A percentile compares a stretch with the other conserved stretches of the same genome.
These are phyloP conservation scores for Ormosia semicastrata DNA, from an alignment of 306 rosid species.

Conservation along the genomic window DNA sequence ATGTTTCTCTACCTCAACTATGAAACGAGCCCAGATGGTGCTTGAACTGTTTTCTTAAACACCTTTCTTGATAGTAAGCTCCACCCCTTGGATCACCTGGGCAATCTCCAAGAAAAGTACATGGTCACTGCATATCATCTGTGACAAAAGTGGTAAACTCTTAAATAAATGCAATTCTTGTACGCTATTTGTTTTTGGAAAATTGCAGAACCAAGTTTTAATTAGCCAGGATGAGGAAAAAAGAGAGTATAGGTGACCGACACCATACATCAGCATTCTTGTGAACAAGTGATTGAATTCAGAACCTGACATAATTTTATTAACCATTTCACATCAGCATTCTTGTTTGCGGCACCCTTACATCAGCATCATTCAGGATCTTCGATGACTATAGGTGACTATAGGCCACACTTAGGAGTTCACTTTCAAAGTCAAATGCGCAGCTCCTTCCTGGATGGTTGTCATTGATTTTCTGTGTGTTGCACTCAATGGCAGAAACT, in stretches of 20 bases:
- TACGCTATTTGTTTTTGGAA: not conserved
- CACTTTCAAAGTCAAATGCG: conserved; percentile 62
- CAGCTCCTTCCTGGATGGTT: conserved; percentile 61
- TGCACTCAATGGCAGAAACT: conserved; percentile 23
- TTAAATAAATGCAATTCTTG: not conserved
- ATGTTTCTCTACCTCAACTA: conserved; percentile 61
- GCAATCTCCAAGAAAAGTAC: conserved; percentile 84
- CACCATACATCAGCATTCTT: too few species aligned
- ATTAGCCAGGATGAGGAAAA: not conserved
- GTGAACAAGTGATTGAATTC: too few species aligned
- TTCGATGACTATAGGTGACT: conserved; percentile 71
- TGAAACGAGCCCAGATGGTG: conserved; percentile 67
- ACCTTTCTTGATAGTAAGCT: conserved; percentile 74
- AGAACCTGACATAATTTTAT: too few species aligned
- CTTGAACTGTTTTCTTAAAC: conserved; percentile 50
- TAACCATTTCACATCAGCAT: too few species aligned
- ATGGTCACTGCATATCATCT: conserved; percentile 63
- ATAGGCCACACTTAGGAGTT: conserved; percentile 32
- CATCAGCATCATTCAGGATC: conserved; percentile 78
- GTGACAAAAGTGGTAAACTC: not conserved
- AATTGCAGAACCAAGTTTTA: not conserved
- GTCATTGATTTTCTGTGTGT: conserved; percentile 26
- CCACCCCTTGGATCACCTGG: conserved; percentile 57
- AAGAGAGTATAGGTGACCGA: not conserved
- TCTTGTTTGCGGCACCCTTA: conserved; percentile 43